phyloP scores from a whole-genome alignment of 345 rosid species.

The Rhodomyrtus tomentosa region DNA sequence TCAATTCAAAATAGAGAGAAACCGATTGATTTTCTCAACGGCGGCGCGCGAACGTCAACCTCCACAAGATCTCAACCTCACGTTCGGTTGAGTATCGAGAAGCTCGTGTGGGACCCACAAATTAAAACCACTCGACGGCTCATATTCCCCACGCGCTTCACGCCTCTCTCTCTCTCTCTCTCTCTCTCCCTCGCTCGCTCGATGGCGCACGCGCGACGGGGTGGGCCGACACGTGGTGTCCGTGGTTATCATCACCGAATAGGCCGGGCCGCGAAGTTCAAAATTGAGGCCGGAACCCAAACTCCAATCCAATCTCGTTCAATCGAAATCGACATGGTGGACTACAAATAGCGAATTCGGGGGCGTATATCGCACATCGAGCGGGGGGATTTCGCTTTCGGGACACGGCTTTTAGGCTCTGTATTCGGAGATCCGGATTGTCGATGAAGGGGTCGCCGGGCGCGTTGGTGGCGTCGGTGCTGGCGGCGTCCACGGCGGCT shows the following conservation, averaged over 20 bases:
- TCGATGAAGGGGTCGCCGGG: slow-evolving; percentile 7
- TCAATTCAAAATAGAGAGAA: background rate
- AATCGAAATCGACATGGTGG: background rate
- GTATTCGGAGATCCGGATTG: background rate
- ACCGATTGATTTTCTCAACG: background rate
- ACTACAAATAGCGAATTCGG: background rate
- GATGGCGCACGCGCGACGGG: background rate
- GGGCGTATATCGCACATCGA: background rate
- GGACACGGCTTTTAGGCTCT: background rate
- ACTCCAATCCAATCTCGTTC: background rate
- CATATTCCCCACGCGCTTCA: background rate
- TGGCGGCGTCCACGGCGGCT: slow-evolving; percentile 45
- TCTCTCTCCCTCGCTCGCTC: background rate
- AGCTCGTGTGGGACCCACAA: background rate
- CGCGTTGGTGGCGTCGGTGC: slow-evolving; percentile 26
- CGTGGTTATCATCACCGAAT: background rate
- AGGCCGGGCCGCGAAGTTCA: background rate
- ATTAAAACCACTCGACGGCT: background rate
- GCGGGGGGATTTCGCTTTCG: background rate
- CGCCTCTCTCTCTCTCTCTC: background rate
- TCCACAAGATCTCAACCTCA: background rate
- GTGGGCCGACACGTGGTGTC: background rate
- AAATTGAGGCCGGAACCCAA: background rate
- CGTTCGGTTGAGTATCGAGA: too few relatives aligned
- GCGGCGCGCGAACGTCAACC: background rate